Conservation (phyloP, 306 rosid genomes). For the Prunus fruticosa region DNA sequence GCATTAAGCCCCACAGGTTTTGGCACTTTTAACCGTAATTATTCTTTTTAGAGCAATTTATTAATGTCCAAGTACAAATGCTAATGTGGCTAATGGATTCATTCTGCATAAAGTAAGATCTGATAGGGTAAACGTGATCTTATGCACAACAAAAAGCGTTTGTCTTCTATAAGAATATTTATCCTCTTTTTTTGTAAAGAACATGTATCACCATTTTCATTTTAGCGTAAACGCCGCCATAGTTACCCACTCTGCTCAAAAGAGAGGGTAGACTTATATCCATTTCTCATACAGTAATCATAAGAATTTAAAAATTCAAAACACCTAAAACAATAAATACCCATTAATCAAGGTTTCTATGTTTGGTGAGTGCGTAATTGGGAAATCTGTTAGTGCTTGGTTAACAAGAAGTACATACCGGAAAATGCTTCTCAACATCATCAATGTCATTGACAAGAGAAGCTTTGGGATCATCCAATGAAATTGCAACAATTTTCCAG, state of each 20-base stretch:
- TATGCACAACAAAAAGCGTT: neutral
- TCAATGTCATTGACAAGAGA: constrained; percentile 71
- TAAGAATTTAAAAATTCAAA: neutral
- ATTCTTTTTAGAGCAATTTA: neutral
- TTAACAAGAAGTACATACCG: constrained; percentile 44
- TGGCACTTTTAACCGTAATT: neutral
- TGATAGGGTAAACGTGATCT: neutral
- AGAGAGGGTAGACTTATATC: neutral
- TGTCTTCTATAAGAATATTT: neutral
- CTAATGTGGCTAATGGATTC: neutral
- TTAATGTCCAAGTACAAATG: neutral
- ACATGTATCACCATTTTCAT: neutral
- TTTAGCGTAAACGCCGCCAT: neutral
- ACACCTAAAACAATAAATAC: neutral
- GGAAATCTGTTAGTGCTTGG: neutral
- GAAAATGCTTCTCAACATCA: constrained; percentile 96
- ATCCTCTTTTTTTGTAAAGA: neutral
- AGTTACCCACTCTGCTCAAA: neutral
- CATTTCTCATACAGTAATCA: neutral
- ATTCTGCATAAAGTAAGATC: neutral
- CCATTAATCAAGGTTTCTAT: neutral
- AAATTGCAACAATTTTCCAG: constrained; percentile 97
- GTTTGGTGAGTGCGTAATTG: neutral
- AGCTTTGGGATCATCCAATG: constrained; percentile 91
- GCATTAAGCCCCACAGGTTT: constrained; percentile 19